Evolutionary conservation across 73 alveolate species (phyloP), one percentile per base, ranked within the genome.

Genomic region (Blepharisma japonicum): DNA sequence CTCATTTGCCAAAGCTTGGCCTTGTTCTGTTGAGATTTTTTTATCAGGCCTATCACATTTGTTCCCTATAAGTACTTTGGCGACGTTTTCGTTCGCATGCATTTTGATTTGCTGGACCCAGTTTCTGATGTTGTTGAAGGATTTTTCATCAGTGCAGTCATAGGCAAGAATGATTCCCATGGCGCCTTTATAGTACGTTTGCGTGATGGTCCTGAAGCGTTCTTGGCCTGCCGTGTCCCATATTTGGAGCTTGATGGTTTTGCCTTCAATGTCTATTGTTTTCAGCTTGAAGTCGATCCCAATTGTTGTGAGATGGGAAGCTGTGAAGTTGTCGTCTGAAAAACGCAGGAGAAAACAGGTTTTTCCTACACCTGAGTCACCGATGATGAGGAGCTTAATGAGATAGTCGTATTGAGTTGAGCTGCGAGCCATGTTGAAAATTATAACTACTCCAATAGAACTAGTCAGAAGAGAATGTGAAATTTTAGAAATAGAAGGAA

Each of bases 161-260:
- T 84, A 88, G 2, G 85, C 77, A n/a, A 84, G 45, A 45, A 84
- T 46, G 25, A 84, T 81, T n/a, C 85, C 83, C 8, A 80, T 79
- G 23, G 90, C 91, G 5, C 95, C 91, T 81, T 86, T 53, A 55
- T 81, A 86, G 71, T 78, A 88, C 56, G 81, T 84, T 77, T 72
- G 54, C n/a, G 91, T 84, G 79, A 84, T 71, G 9, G 77, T 42
- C 6, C 91, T 53, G 77, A 81, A 84, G 47, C 71, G 45, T 55
- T 88, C 95, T 67, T 84, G 86, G 38, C 95, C 95, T 46, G 95
- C 95, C 6, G 91, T 84, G 39, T 84, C 91, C 84, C 89, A 84
- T 11, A 84, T 84, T 47, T 84, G 76, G 25, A 89, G 83, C 66
- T 87, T 79, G 38, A 87, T 66, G 54, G 68, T 78, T 77, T 84